Conservation (phyloP, 768 basidiomycete genomes). For the Lanmaoa pseudosensibilis region DNA sequence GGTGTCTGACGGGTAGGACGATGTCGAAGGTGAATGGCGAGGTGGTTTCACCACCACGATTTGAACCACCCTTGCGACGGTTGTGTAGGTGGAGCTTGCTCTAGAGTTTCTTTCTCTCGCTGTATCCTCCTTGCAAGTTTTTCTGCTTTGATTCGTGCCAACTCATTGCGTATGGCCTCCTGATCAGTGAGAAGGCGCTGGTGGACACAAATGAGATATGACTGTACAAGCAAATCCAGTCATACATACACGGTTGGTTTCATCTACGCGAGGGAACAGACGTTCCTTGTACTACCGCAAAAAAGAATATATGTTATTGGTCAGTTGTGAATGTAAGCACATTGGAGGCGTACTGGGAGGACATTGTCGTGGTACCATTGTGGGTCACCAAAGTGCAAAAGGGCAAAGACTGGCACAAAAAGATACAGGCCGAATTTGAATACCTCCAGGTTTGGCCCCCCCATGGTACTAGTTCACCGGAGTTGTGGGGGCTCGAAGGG, state of each 20-base stretch:
- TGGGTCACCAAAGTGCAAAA: conserved; percentile 86
- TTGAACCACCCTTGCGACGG: conserved; percentile 30
- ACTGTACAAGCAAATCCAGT: not conserved
- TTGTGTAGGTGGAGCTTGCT: conserved; percentile 14
- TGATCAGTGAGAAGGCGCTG: conserved; percentile 69
- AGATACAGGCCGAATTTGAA: conserved; percentile 90
- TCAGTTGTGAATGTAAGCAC: not conserved
- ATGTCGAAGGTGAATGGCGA: not conserved
- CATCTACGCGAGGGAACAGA: conserved; percentile 64
- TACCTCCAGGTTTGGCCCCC: conserved; percentile 79
- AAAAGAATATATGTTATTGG: not conserved
- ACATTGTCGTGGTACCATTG: conserved; percentile 82
- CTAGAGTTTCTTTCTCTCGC: conserved; percentile 40
- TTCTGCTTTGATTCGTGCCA: conserved; percentile 70
- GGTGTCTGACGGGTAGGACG: not conserved
- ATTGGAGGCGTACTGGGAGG: conserved; percentile 55
- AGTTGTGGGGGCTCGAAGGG: conserved; percentile 57
- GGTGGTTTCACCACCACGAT: conserved; percentile 24
- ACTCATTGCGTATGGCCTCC: conserved; percentile 61
- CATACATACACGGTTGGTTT: conserved; percentile 48
- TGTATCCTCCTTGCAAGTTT: conserved; percentile 46
- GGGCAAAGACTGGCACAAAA: conserved; percentile 76
- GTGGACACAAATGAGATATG: conserved; percentile 11
- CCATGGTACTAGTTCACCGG: conserved; percentile 49
- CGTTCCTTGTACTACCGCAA: conserved; percentile 63